These are phyloP conservation scores for Umbellularia californica DNA, from an alignment of 164 flowering plant species.

Conservation along the genomic window DNA sequence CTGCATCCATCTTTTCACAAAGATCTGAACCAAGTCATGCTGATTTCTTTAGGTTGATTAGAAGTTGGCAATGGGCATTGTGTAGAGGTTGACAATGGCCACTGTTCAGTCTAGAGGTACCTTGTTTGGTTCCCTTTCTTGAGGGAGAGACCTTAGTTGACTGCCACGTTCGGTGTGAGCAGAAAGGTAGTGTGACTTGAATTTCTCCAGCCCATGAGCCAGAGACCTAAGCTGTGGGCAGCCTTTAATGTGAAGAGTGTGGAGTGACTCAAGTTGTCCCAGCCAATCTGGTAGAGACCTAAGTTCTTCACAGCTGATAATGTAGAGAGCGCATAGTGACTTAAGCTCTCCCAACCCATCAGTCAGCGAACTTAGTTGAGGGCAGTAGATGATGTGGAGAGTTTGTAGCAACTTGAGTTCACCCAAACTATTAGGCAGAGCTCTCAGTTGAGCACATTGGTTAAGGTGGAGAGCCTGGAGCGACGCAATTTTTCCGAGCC, in stretches of 20 bases:
- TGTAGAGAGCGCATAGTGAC: not conserved
- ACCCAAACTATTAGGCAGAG: not conserved
- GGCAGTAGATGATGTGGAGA: not conserved
- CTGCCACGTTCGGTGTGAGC: not conserved
- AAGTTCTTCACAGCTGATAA: not conserved
- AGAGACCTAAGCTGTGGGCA: not conserved
- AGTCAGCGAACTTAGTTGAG: not conserved
- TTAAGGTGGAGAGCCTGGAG: not conserved
- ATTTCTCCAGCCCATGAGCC: not conserved
- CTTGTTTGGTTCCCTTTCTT: not conserved
- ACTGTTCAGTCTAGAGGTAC: not conserved
- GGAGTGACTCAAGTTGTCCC: not conserved
- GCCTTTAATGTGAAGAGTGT: not conserved
- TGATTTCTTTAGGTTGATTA: too few species aligned
- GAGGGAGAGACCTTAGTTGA: not conserved
- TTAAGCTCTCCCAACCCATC: not conserved
- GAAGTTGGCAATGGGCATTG: too few species aligned
- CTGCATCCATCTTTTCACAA: too few species aligned
- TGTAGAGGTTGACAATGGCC: not conserved
- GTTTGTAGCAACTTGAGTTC: conserved; percentile 4
- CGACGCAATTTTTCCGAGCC: not conserved
- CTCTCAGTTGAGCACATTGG: not conserved
- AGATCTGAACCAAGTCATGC: too few species aligned
- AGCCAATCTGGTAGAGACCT: not conserved
- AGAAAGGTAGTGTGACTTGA: not conserved